phyloP scores from a whole-genome alignment of 805 yeast genomes.

The Kazachstania bromeliacearum region DNA sequence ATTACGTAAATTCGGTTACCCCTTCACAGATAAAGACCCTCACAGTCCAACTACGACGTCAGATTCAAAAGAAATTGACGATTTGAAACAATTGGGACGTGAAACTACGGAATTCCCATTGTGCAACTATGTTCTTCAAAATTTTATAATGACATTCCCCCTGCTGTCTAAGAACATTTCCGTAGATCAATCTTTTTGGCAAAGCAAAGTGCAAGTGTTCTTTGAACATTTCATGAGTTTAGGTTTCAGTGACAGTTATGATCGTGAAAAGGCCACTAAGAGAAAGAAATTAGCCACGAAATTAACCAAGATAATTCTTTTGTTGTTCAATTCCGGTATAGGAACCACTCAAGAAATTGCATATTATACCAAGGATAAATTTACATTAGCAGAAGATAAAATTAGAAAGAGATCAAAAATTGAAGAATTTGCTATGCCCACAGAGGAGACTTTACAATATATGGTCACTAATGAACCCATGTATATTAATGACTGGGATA shows the following conservation, averaged over 20 bases:
- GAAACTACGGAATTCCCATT: constrained; percentile 47
- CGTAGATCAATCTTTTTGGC: constrained; percentile 64
- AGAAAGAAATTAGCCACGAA: constrained; percentile 53
- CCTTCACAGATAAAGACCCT: constrained; percentile 50
- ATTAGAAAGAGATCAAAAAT: constrained; percentile 27
- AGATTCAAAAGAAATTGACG: not conserved
- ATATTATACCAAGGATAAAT: constrained; percentile 35
- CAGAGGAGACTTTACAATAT: constrained; percentile 30
- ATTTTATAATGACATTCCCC: constrained; percentile 65
- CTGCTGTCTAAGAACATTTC: constrained; percentile 41
- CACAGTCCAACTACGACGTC: constrained; percentile 2
- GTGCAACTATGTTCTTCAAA: constrained; percentile 51
- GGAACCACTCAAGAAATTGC: constrained; percentile 48
- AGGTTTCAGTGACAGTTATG: constrained; percentile 62
- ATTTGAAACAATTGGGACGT: not conserved
- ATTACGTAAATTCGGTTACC: constrained; percentile 64
- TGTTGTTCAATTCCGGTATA: constrained; percentile 68
- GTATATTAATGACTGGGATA: constrained; percentile 45
- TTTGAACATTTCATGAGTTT: constrained; percentile 68
- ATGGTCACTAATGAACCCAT: constrained; percentile 27
- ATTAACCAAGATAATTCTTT: constrained; percentile 49
- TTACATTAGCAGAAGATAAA: constrained; percentile 17
- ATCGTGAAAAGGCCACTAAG: constrained; percentile 67
- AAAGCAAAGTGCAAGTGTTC: constrained; percentile 66
- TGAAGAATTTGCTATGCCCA: constrained; percentile 33